These are phyloP conservation scores for Kitagawia praeruptora DNA, from an alignment of 129 eudicot species.

Conservation along the genomic window DNA sequence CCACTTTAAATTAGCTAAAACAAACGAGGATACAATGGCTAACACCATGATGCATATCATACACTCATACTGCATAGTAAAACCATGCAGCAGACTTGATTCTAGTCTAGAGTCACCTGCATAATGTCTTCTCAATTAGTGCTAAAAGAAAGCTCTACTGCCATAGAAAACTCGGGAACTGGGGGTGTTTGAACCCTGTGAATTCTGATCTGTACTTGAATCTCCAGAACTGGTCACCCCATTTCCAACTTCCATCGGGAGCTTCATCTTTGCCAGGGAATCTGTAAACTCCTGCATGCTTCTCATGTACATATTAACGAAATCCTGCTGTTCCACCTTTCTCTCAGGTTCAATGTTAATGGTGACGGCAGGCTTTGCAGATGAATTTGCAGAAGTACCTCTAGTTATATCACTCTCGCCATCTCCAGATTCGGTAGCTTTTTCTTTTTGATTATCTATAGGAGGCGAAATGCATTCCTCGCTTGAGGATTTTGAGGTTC, in stretches of 20 bases:
- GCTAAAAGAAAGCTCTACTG: constrained; percentile 87
- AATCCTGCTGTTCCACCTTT: constrained; percentile 82
- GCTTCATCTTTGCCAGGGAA: constrained; percentile 92
- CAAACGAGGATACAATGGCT: constrained; percentile 4
- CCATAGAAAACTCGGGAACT: constrained; percentile 92
- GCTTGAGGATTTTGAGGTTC: constrained; percentile 30
- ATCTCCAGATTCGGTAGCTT: constrained; percentile 22
- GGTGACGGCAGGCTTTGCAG: constrained; percentile 34
- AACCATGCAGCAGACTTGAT: constrained; percentile 24
- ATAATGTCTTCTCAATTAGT: constrained; percentile 4
- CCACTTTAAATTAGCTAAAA: constrained; percentile 14
- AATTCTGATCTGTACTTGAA: constrained; percentile 60
- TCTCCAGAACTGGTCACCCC: constrained; percentile 66
- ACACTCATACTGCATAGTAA: neutral
- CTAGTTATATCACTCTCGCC: constrained; percentile 31
- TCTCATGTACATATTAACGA: constrained; percentile 92
- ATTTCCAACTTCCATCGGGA: constrained; percentile 67
- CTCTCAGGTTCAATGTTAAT: constrained; percentile 48
- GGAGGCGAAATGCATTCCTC: constrained; percentile 42
- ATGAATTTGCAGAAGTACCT: constrained; percentile 9
- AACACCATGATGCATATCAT: constrained; percentile 10
- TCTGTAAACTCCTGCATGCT: constrained; percentile 97
- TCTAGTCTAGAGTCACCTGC: constrained; percentile 44
- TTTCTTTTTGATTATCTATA: constrained; percentile 27
- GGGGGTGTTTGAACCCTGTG: constrained; percentile 41